Percentiles rank a stretch among this genome's conserved stretches.
Conservation (phyloP, 352 stramenopile species). For the Phytopythium cucurbitacearum region DNA sequence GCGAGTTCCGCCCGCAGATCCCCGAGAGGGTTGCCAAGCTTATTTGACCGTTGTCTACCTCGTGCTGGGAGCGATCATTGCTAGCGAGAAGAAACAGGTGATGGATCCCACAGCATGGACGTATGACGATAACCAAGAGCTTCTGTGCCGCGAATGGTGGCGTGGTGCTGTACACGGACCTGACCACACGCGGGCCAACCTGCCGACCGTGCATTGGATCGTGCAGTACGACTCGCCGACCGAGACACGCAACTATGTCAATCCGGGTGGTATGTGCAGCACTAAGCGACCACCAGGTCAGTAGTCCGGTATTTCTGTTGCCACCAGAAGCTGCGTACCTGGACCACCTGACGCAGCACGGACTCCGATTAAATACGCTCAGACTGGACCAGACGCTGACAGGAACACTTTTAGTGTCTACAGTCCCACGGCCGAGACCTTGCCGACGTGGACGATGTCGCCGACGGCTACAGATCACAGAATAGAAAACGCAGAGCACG, state of each 20-base stretch:
- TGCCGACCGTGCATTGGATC: constrained; percentile 95
- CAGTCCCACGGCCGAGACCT: too few relatives aligned
- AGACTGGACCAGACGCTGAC: constrained; percentile 84
- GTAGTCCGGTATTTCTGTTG: constrained; percentile 96
- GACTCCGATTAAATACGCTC: constrained; percentile 74
- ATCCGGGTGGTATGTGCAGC: constrained; percentile 98
- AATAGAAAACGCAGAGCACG: too few relatives aligned
- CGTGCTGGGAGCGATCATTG: constrained; percentile 88
- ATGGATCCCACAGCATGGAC: constrained; percentile 94
- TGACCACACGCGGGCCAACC: constrained; percentile 96
- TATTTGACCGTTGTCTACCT: constrained; percentile 91
- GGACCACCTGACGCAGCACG: constrained; percentile 87
- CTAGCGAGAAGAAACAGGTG: constrained; percentile 90
- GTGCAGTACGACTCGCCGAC: constrained; percentile 99
- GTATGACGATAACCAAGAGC: constrained; percentile 93
- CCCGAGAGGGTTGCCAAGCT: constrained; percentile 93
- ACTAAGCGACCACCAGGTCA: constrained; percentile 95
- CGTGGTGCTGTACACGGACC: constrained; percentile 98
- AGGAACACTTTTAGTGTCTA: too few relatives aligned
- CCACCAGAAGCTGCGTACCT: constrained; percentile 96
- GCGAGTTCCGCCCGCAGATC: constrained; percentile 95
- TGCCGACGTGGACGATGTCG: too few relatives aligned
- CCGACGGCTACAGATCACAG: too few relatives aligned
- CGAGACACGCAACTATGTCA: constrained; percentile 98
- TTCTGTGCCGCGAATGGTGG: constrained; percentile 89